These are phyloP conservation scores for Dryadomyces sulphureus DNA, from an alignment of 2,329 filamentous ascomycete genomes.

Conservation along the genomic window DNA sequence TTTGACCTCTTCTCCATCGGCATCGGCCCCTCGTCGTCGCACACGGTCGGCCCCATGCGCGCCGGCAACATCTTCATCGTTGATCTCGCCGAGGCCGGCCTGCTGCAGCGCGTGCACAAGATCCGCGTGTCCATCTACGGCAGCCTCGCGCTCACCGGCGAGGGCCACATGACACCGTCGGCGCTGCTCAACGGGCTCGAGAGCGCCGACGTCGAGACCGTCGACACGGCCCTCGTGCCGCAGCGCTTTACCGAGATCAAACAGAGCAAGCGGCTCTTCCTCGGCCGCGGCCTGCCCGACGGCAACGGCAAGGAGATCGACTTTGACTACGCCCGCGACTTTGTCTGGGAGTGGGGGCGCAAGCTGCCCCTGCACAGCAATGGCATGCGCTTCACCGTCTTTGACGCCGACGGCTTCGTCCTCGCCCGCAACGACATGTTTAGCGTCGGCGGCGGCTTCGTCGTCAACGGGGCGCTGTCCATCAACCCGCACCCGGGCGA, in stretches of 20 bases:
- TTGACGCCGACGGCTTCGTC: conserved; percentile 28
- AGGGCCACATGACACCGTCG: conserved; percentile 36
- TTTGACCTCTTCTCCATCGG: conserved; percentile 37
- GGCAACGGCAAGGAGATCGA: conserved; percentile 26
- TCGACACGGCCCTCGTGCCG: conserved; percentile 33
- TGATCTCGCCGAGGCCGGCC: conserved; percentile 28
- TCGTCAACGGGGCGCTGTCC: conserved; percentile 34
- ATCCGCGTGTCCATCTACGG: conserved; percentile 34
- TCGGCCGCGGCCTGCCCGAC: conserved; percentile 25
- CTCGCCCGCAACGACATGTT: conserved; percentile 35
- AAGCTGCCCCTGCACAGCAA: conserved; percentile 37
- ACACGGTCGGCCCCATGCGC: conserved; percentile 36
- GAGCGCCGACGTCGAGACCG: conserved; percentile 31
- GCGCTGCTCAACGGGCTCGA: conserved; percentile 34
- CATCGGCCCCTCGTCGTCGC: conserved; percentile 35
- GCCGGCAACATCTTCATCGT: conserved; percentile 35
- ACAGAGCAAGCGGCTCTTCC: conserved; percentile 24
- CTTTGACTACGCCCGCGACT: conserved; percentile 34
- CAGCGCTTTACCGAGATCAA: conserved; percentile 31
- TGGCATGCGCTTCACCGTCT: conserved; percentile 36
- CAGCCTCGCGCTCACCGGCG: conserved; percentile 33
- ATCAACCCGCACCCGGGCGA: conserved; percentile 13
- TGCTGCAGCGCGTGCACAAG: conserved; percentile 28
- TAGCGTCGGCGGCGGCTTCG: conserved; percentile 36
- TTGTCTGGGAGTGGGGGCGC: conserved; percentile 35